Base-by-base conservation (phyloP, 495 filamentous ascomycete species). In the Cladorrhinum samala region DNA sequence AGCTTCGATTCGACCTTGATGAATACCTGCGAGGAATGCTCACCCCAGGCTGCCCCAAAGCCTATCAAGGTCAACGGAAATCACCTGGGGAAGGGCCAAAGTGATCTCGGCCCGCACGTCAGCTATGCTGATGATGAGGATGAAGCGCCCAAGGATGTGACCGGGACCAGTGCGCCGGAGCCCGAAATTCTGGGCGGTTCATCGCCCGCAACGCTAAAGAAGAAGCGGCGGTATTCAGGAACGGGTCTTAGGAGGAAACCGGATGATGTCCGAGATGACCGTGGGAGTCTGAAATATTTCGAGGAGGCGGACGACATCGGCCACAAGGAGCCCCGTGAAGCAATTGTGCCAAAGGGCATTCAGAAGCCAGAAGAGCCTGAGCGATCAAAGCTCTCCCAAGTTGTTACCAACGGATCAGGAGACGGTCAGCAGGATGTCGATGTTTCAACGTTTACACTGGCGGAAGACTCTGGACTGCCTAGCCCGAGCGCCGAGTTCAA, bases 281-380 rank as follows among this genome's bases (percentile, higher is more conserved):
- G 80, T 16, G 80, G 85, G n/a, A 80, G 86, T 41, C 73, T 95
- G 5, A 78, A 92, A 64, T 94, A 88, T 58, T 91, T 86, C 54
- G 88, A 91, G 58, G 89, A 81, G 50, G 75, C 75, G 16, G 78
- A 83, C 55, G 81, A 95, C 50, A 87, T 88, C 39, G 89, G 83
- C 5, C 94, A 95, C 69, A 84, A 86, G 56, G 87, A 82, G 13
- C 87, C 92, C 62, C 74, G 72, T 27, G 90, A 91, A 58, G 57
- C 39, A 9, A 46, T 16, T 9, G 21, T 30, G 14, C 14, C 48
- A 11, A 19, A 47, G 20, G 30, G 21, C 7, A 19, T 27, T 2
- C 14, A 30, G 18, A 41, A 49, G 7, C 7, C 44, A 0, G 6
- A 27, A 11, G 24, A 16, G 11, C 42, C 46, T 2, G 46, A 49